Percentiles rank a stretch among this genome's conserved stretches.
These are phyloP conservation scores for Penicillium griseofulvum DNA, from an alignment of 2,329 filamentous ascomycete genomes.

Conservation along the genomic window DNA sequence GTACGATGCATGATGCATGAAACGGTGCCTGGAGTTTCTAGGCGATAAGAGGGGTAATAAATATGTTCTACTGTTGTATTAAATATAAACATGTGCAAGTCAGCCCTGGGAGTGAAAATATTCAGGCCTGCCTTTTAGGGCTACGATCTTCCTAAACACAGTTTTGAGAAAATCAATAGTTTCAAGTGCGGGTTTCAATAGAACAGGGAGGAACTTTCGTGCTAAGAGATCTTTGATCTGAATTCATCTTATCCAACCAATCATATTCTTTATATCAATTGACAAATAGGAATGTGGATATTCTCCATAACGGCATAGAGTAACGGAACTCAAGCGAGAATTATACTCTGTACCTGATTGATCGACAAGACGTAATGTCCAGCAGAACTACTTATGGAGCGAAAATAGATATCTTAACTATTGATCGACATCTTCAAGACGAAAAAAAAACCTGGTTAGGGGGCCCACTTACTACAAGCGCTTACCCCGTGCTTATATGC, in stretches of 20 bases:
- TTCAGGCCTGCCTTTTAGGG: neutral
- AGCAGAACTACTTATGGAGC: neutral
- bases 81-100: no score
- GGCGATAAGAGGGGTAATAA: no score
- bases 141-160: neutral
- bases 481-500: neutral
- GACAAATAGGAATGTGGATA: constrained; percentile 5
- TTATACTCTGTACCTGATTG: no score
- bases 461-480: neutral
- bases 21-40: neutral
- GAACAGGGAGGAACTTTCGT: neutral
- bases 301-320: neutral
- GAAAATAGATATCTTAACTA: no score
- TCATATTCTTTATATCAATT: neutral
- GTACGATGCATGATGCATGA: neutral
- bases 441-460: neutral
- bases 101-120: neutral
- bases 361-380: neutral
- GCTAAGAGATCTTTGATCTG: constrained; percentile 10
- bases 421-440: neutral
- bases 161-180: constrained; percentile 2
- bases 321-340: neutral
- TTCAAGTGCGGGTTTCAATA: constrained; percentile 1
- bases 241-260: neutral
- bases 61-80: no score